Base-by-base conservation (phyloP, 768 basidiomycete species). In the Sarcomyxa edulis region DNA sequence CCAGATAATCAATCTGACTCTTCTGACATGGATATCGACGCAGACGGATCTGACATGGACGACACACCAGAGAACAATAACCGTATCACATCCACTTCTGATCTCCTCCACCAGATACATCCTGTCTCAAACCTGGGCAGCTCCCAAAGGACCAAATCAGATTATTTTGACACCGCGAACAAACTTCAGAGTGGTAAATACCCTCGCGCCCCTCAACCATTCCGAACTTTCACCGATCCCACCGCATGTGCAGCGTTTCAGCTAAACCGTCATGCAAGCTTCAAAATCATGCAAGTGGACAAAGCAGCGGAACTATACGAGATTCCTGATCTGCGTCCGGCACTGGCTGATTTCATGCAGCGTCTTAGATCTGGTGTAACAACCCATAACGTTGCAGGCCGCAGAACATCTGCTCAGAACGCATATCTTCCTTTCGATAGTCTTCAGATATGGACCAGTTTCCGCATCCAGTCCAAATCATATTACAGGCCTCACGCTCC, bases 381-480 rank as follows among this genome's bases (percentile, higher is more conserved):
- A 18, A 4, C 11, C 14, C 22, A 15, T 18, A 11, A 44, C 12
- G 38, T 50, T 29, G 33, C 42, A 2, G 46, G 49, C 3, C 34
- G 40, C 18, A n/a, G 44, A n/a, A 16, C n/a, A 8, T n/a, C 39
- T 7, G 9, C 21, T 7, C 11, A 15, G 19, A 11, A 11, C 15
- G 4, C 34, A 34, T 2, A 29, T 7, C 47, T 54, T 10, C 49
- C 58, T 9, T 48, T 54, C 36, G 21, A 37, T 5, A 37, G 51
- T 27, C 35, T 61, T 15, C 41, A 57, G 26, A 42, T 60, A 6
- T 63, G 60, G 61, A 48, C 44, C 11, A 44, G 40, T 8, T 28
- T 55, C 14, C 39, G 43, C 2, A 34, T 59, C 16, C 61, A 64
- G 32, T 32, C 46, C 6, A 54, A 25, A 26, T 37, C 50, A 1